phyloP scores from a whole-genome alignment of 805 yeast genomes.

The Lipomyces yamadae region DNA sequence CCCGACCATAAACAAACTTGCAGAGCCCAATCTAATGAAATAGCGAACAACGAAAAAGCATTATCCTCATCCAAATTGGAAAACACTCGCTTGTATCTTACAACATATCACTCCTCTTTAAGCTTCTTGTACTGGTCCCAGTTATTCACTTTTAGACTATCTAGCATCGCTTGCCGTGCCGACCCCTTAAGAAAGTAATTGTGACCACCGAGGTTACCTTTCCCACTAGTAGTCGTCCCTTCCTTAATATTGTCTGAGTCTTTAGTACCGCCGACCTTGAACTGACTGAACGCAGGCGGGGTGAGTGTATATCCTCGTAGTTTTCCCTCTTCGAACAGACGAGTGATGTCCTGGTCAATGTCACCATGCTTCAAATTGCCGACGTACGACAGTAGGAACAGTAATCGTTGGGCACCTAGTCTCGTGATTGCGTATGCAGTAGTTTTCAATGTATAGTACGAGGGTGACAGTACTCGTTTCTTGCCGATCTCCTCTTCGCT shows the following conservation, averaged over 20 bases:
- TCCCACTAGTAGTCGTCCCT: neutral
- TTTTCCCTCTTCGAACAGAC: conserved; percentile 16
- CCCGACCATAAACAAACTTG: no score
- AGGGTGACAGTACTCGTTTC: conserved; percentile 22
- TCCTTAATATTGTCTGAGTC: conserved; percentile 23
- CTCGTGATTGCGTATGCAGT: conserved; percentile 30
- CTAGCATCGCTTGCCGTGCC: neutral
- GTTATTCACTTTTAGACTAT: neutral
- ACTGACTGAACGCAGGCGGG: conserved; percentile 24
- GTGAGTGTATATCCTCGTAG: conserved; percentile 19
- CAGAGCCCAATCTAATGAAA: no score
- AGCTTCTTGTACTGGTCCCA: neutral
- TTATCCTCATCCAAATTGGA: no score
- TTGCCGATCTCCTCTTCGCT: conserved; percentile 11
- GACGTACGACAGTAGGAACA: conserved; percentile 20
- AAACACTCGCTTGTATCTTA: no score
- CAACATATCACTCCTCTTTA: neutral
- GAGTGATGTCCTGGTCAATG: conserved; percentile 21
- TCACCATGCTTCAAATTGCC: conserved; percentile 15
- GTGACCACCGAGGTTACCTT: neutral
- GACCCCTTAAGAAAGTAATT: neutral
- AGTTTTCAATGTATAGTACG: conserved; percentile 22
- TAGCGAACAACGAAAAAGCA: no score
- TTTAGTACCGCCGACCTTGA: conserved; percentile 25
- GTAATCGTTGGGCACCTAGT: conserved; percentile 28